Evolutionary conservation across 371 early-diverging fungal species (phyloP).

Genomic region (Quaeritorhiza haematococci): DNA sequence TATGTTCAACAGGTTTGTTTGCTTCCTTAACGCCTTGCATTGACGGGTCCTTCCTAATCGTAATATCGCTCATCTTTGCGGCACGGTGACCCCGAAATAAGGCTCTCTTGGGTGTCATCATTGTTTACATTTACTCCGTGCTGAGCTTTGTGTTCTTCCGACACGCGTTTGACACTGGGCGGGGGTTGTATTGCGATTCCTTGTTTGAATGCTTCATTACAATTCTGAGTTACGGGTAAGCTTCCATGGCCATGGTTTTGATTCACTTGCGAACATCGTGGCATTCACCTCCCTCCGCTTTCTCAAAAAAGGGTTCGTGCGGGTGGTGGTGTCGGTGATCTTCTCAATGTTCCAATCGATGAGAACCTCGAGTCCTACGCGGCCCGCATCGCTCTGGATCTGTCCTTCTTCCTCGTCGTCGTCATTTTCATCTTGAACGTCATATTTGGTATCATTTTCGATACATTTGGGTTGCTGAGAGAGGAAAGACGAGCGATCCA

Average conservation of each 20-base stretch:
- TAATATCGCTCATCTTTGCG: too few relatives aligned
- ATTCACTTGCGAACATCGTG: not conserved
- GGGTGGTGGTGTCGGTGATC: constrained; percentile 55
- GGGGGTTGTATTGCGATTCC: constrained; percentile 45
- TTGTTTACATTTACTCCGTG: constrained; percentile 50
- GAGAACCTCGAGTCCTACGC: constrained; percentile 31
- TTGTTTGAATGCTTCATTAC: constrained; percentile 47
- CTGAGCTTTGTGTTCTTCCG: constrained; percentile 49
- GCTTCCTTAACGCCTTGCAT: constrained; percentile 7
- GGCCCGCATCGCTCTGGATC: constrained; percentile 48
- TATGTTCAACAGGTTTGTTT: not conserved
- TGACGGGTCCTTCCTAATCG: too few relatives aligned
- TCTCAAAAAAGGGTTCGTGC: constrained; percentile 31
- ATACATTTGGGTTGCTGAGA: constrained; percentile 56
- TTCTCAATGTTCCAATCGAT: constrained; percentile 33
- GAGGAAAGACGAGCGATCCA: constrained; percentile 49
- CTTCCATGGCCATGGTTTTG: not conserved
- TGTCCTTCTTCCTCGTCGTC: constrained; percentile 52
- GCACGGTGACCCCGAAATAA: too few relatives aligned
- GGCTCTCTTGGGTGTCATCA: constrained; percentile 44
- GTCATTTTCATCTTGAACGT: constrained; percentile 54
- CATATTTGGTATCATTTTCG: constrained; percentile 58
- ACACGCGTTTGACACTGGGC: constrained; percentile 39
- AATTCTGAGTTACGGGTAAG: constrained; percentile 42
- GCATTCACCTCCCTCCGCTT: not conserved